Evolutionary conservation across 1,284 basidiomycete species (phyloP).

Genomic region (Malassezia psittaci): DNA sequence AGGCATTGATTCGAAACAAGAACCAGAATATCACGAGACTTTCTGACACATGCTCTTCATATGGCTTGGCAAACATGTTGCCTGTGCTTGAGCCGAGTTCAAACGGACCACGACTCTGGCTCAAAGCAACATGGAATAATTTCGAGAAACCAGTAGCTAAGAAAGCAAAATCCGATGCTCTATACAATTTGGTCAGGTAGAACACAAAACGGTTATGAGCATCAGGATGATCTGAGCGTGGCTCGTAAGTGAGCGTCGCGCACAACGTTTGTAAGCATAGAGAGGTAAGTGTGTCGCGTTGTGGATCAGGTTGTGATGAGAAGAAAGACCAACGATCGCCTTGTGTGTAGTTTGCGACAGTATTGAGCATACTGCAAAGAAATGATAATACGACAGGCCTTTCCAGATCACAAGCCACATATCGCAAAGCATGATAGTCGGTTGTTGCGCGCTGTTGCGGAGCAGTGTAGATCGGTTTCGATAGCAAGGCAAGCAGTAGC

Average conservation of each 20-base stretch:
- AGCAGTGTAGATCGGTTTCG: constrained; percentile 40
- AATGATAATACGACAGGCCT: constrained; percentile 31
- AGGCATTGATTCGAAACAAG: constrained; percentile 28
- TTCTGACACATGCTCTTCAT: constrained; percentile 30
- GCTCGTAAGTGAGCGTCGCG: constrained; percentile 31
- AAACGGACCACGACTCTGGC: constrained; percentile 4
- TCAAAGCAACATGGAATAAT: constrained; percentile 22
- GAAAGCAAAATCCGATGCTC: constrained; percentile 34
- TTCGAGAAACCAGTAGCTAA: constrained; percentile 22
- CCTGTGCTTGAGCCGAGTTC: neutral
- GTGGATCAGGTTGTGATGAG: constrained; percentile 17
- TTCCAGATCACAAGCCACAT: constrained; percentile 26
- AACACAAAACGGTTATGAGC: constrained; percentile 31
- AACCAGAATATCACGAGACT: constrained; percentile 32
- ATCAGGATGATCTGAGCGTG: neutral
- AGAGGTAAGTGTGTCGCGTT: constrained; percentile 21
- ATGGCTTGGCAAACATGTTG: constrained; percentile 5
- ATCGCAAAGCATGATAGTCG: constrained; percentile 22
- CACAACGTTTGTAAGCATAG: constrained; percentile 34
- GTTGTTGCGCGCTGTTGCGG: constrained; percentile 15
- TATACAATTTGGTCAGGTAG: constrained; percentile 42
- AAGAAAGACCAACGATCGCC: constrained; percentile 13
- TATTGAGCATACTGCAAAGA: constrained; percentile 42
- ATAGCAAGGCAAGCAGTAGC: constrained; percentile 35
- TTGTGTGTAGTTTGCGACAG: constrained; percentile 24